Evolutionary conservation across 129 eudicot genomes (phyloP), one percentile per base, ranked within the genome.

Genomic region (sunflower (Helianthus annuus)): DNA sequence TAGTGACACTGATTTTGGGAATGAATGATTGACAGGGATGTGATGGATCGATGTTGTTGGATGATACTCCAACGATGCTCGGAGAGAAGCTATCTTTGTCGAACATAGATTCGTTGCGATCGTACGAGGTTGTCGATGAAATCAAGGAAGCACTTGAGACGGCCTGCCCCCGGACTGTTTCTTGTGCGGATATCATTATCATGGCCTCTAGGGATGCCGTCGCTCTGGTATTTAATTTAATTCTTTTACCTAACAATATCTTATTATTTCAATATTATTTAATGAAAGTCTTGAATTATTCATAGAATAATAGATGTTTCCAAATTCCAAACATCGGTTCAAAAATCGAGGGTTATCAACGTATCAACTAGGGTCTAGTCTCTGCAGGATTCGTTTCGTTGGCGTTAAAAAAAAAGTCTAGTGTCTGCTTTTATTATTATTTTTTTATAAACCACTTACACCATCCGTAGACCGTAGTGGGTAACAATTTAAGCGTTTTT

Each of bases 201-300:
- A 86, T 95, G 96, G 96, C 96, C 53, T 76, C 99, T 15, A 83
- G 99, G 82, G 99, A 95, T 86, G 99, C 97, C 1, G 96, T 95
- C 76, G 73, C 79, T 64, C 79, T 95, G 97, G 99, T 27, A 27
- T 27, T n/a, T 24, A 10, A n/a, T 63, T 68, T 64, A 40, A 5
- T 40, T 15, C 2, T 22, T 13, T 64, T 5, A 38, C 1, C 40
- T 15, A 8, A 53, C 3, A 55, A 19, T 55, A 55, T 57, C 38
- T 57, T 24, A 57, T 57, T 24, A 57, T 27, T 27, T 27, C 32
- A 27, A 2, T 27, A 27, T 27, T 27, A 27, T 27, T 27, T 27
- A 27, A 24, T 56, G 10, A 0, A 1, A 56, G 10, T 8, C 9
- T 56, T 56, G 2, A 19, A 19, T 56, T 56, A 4, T 24, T 57